Percentiles rank a stretch among this genome's conserved stretches.
Evolutionary conservation across 1,284 basidiomycete genomes (phyloP).

Genomic region (Fomitopsis betulina): DNA sequence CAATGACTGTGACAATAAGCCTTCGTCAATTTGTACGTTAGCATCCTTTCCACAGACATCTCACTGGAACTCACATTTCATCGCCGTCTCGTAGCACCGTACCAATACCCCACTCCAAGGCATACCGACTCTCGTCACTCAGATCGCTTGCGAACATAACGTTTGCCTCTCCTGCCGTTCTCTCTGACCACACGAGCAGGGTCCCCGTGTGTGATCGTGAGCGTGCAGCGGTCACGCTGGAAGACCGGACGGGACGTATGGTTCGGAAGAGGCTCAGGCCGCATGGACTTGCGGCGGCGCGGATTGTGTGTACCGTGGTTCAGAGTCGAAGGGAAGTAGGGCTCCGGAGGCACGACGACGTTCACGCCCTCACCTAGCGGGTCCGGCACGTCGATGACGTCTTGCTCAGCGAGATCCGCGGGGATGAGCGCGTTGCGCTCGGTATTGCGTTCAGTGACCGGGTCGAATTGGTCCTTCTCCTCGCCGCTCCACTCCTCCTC

Average conservation of each 20-base stretch:
- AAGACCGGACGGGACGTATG: slow-evolving; percentile 77
- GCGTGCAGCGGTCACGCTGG: slow-evolving; percentile 90
- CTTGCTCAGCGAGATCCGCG: slow-evolving; percentile 38
- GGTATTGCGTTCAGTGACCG: slow-evolving; percentile 70
- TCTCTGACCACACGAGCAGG: slow-evolving; percentile 53
- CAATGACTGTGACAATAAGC: slow-evolving; percentile 85
- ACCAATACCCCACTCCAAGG: slow-evolving; percentile 94
- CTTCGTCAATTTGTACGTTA: slow-evolving; percentile 22
- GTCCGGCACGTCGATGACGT: slow-evolving; percentile 50
- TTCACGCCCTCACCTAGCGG: slow-evolving; percentile 88
- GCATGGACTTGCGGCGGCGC: slow-evolving; percentile 55
- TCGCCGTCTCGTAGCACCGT: slow-evolving; percentile 95
- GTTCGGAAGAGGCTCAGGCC: slow-evolving; percentile 55
- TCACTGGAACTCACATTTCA: slow-evolving; percentile 52
- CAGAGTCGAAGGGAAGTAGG: slow-evolving; percentile 72
- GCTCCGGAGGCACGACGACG: slow-evolving; percentile 77
- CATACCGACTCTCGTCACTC: slow-evolving; percentile 88
- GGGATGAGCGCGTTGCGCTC: slow-evolving; percentile 69
- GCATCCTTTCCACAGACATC: background rate
- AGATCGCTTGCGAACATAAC: slow-evolving; percentile 94
- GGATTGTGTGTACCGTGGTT: slow-evolving; percentile 45
- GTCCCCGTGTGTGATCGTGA: slow-evolving; percentile 83
- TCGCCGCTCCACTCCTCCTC: slow-evolving; percentile 44
- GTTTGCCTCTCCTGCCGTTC: slow-evolving; percentile 53
- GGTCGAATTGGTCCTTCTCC: slow-evolving; percentile 55